Base-by-base conservation (phyloP, 1,284 basidiomycete genomes). In the Xerocomus nothofagi region DNA sequence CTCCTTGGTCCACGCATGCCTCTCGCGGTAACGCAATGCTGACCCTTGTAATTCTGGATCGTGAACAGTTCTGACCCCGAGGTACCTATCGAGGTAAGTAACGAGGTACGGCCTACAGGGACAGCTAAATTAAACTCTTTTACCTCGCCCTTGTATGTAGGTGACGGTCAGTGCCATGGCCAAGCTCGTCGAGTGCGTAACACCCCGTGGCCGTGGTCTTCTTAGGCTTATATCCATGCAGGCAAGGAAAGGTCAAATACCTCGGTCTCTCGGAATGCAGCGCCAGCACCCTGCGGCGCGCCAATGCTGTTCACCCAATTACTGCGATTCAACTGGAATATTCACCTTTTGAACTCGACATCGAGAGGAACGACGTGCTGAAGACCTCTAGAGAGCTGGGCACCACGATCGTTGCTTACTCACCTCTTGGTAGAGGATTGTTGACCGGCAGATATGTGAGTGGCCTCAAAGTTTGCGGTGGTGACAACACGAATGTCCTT, bases 251-350 rank as follows among this genome's bases (percentile, higher is more conserved):
- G 53, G 66, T 72, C 44, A 70, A 66, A 44, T 70, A 74, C 55
- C 62, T 78, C 5, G 76, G 76, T 3, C 61, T 78, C 18, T 77
- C 73, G 30, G 78, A 80, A 58, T 73, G 71, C 49, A 71, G 67
- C 2, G 71, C 71, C 6, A 60, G 59, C 2, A 77, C 77, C 0
- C 60, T 81, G 18, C 70, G 77, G 12, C 72, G 76, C 18, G 80
- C 79, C 2, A 67, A 66, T 23, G 60, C 62, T 6, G 51, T 73
- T 14, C 68, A 71, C 32, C 69, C 69, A 11, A 70, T 80, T 26
- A 61, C 71, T 6, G 72, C 71, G 0, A 60, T 79, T n/a, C 75
- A 79, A 56, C 59, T 76, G 29, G 77, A 79, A 43, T 71, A 70
- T 49, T 75, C 71, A 4, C 72, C 77, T 0, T 78, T 73, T 56